Base-by-base conservation (phyloP, 345 rosid genomes). In the Jatropha curcas region DNA sequence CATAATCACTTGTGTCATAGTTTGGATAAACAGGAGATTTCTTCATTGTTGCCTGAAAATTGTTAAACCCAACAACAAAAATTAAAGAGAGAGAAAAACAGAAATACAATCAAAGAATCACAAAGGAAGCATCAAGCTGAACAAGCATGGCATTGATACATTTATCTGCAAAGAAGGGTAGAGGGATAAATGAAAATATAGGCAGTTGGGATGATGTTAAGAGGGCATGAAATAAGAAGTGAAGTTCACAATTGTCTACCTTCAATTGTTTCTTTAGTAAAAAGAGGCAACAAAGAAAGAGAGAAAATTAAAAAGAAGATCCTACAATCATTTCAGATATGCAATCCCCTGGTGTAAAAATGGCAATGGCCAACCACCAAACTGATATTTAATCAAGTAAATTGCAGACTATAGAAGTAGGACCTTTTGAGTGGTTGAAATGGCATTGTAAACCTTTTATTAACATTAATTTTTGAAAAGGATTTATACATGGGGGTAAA, bases 1-100 rank as follows among this genome's bases (percentile, higher is more conserved):
- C 82, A 70, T 69, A 77, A 52, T 84, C 88, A 68, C 76, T 66
- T n/a, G 81, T 22, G 61, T 80, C 87, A 52, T 65, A 60, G 24
- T 81, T 57, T 35, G 69, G 74, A 35, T 30, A 25, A 0, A 35
- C 56, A 2, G 80, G 69, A 74, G 81, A 76, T 45, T 76, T 75
- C 74, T 35, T 76, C 84, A 76, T 82, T 64, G 25, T 71, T n/a
- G 25, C 82, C 79, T 65, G 62, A 56, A 77, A 62, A 51, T 24
- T 46, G 5, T 11, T 20, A 14, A 63, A 71, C 24, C 27, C 65
- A 14, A 19, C 1, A 46, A 24, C 59, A 70, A 35, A 28, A 13
- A 5, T 12, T 4, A 59, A 48, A 43, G 16, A n/a, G 17, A n/a
- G n/a, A n/a, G n/a, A n/a, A n/a, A n/a, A 22, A 25, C 30, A 14